Evolutionary conservation across 805 yeast species (phyloP).

Genomic region (Clavispora fructus): DNA sequence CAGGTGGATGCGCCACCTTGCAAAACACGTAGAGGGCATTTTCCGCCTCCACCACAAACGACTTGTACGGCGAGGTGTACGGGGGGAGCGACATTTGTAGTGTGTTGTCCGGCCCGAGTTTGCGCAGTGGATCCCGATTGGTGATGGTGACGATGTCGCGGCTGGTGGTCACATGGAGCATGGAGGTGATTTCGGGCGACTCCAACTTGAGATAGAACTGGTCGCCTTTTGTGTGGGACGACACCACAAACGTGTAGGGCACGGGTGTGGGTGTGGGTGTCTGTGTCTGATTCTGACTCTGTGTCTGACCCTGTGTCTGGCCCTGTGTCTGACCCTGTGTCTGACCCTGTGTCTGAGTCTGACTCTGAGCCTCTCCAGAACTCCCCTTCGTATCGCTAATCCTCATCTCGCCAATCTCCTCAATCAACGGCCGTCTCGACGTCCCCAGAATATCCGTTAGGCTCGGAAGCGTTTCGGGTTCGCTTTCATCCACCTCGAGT

Average conservation of each 20-base stretch:
- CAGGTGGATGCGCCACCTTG: conserved; percentile 1
- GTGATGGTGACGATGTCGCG: conserved; percentile 5
- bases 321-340: too few species aligned
- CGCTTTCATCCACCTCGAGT: conserved; percentile 13
- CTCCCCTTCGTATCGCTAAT: too few species aligned
- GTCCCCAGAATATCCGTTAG: conserved; percentile 22
- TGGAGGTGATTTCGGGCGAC: conserved; percentile 13
- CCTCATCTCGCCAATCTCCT: conserved; percentile 43
- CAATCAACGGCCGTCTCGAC: conserved; percentile 42
- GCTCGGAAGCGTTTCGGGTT: conserved; percentile 20
- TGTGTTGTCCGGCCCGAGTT: conserved; percentile 3
- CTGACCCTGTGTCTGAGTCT: too few species aligned
- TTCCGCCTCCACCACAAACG: conserved; percentile 7
- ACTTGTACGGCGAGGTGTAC: conserved; percentile 4
- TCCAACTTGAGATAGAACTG: conserved; percentile 12
- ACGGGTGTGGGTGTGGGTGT: too few species aligned
- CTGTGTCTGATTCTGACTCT: too few species aligned
- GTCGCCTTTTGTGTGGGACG: conserved; percentile 1
- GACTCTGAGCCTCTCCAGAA: too few species aligned
- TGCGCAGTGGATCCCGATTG: conserved; percentile 9
- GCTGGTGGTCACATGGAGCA: conserved; percentile 7
- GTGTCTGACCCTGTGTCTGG: too few species aligned
- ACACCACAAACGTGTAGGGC: conserved; percentile 6
- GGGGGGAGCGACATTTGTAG: conserved; percentile 8
- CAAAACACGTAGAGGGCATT: conserved; percentile 11